Evolutionary conservation across 371 early-diverging fungal species (phyloP), one percentile per base, ranked within the genome.

Genomic region (Rhizomucor pusillus): DNA sequence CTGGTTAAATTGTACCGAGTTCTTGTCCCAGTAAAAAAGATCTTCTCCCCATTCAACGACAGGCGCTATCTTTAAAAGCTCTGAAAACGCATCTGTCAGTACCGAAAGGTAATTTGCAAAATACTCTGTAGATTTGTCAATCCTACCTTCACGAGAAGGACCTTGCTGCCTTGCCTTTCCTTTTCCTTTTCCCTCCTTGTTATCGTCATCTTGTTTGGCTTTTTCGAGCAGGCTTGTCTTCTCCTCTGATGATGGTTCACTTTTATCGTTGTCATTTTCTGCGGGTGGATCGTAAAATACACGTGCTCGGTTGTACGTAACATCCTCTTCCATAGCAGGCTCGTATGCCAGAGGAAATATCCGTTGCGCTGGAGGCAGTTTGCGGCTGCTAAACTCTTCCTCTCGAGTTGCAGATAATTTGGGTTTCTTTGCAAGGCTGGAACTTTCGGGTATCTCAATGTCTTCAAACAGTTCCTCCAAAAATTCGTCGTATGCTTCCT

Each of bases 41-140:
- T 87, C 89, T 0, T 82, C 78, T 3, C 81, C 89, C 77, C 84
- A 89, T 33, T 80, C 80, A 7, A 89, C 74, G 0, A 89, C 74
- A 0, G 89, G 89, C 14, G 89, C 89, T 18, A 59, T 55, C 43
- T 75, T 71, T 14, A 77, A 53, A n/a, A 83, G 56, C 35, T 66
- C 75, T 73, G 37, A 13, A 54, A 34, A 47, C 47, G 36, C 10
- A 34, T 35, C 14, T 14, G n/a, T 3, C 14, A 34, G 49, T n/a
- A n/a, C n/a, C n/a, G 5, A 29, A 1, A 0, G 11, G 16, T 34
- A 3, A 11, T 24, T 16, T 35, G 47, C 11, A 3, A 23, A 11
- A 3, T 11, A 18, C 16, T n/a, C n/a, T n/a, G n/a, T n/a, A 35
- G 45, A 13, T 11, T 19, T 33, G 24, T 44, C 13, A 20, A 36